Base-by-base conservation (phyloP, 1,284 basidiomycete species). In the Apiotrichum veenhuisii region DNA sequence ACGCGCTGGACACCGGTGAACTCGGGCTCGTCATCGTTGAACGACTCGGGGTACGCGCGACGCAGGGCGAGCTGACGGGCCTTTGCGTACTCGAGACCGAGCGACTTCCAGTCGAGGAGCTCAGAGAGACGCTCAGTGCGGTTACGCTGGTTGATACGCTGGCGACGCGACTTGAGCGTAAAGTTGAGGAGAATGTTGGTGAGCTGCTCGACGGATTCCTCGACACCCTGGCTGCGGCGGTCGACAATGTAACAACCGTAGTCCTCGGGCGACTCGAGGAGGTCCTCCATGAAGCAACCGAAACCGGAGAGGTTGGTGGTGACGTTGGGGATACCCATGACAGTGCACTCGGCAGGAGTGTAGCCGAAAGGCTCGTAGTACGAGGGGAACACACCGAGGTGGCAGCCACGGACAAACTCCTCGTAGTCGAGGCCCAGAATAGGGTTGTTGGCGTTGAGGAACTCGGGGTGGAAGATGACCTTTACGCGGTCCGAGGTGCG, bases 251-350 rank as follows among this genome's bases (percentile, higher is more conserved):
- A 97, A 78, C 89, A 91, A 2, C 91, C 91, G 68, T 82, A 82
- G 70, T 83, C 82, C 60, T 77, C 75, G 0, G 91, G 91, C 14
- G 83, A 85, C 67, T 98, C 95, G 67, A 98, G 93, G n/a, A 96
- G 83, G 73, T 98, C 95, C 77, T 96, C 91, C 89, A 98, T 95
- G 81, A 96, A 97, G 77, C 92, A 97, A 25, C 94, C 94, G 66
- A 97, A 96, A 41, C 95, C 95, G 27, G 92, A 96, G 42, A 98
- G 80, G 79, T 98, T 98, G 57, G 95, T 98, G 27, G 95, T 98
- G 62, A 98, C 87, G 48, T 88, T 91, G 0, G 95, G 95, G 57
- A 98, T 92, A 64, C 95, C 95, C 95, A 98, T 98, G 57, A 83
- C 82, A 20, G 82, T 82, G 74, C 82, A 82, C 70, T 82, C 82